phyloP scores from a whole-genome alignment of 805 yeast species.

The Cephaloascus albidus region DNA sequence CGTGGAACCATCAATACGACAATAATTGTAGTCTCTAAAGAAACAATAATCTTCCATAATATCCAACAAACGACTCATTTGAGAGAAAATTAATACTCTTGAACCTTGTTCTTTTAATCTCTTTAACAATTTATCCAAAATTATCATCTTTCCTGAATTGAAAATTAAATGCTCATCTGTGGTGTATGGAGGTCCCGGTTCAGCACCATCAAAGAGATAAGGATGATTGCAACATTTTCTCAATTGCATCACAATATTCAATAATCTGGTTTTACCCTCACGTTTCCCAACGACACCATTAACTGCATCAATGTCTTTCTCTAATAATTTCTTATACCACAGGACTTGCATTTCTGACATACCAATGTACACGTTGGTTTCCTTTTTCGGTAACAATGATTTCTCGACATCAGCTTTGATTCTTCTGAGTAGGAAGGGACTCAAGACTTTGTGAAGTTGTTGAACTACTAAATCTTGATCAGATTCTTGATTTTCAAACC shows the following conservation, averaged over 20 bases:
- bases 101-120: slow-evolving; percentile 72
- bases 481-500: slow-evolving; percentile 61
- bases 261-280: slow-evolving; percentile 83
- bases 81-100: slow-evolving; percentile 84
- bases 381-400: slow-evolving; percentile 83
- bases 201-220: slow-evolving; percentile 96
- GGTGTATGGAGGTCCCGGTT: slow-evolving; percentile 96
- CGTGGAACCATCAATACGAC: slow-evolving; percentile 91
- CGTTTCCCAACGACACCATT: slow-evolving; percentile 93
- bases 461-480: slow-evolving; percentile 79
- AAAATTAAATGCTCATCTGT: slow-evolving; percentile 90
- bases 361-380: slow-evolving; percentile 81
- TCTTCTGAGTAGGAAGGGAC: slow-evolving; percentile 83
- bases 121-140: slow-evolving; percentile 72
- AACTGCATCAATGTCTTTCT: slow-evolving; percentile 92
- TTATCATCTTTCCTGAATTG: slow-evolving; percentile 87
- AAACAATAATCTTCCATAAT: slow-evolving; percentile 88
- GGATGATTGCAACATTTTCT: slow-evolving; percentile 98
- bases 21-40: slow-evolving; percentile 75
- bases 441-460: slow-evolving; percentile 79
- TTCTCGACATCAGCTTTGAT: slow-evolving; percentile 91
- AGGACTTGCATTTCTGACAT: slow-evolving; percentile 92
- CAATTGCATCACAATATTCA: slow-evolving; percentile 93
- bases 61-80: slow-evolving; percentile 85
- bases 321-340: slow-evolving; percentile 85